Percentiles rank a stretch among this genome's conserved stretches.
phyloP scores from a whole-genome alignment of 768 basidiomycete genomes.

The Melanogaster broomeanus region DNA sequence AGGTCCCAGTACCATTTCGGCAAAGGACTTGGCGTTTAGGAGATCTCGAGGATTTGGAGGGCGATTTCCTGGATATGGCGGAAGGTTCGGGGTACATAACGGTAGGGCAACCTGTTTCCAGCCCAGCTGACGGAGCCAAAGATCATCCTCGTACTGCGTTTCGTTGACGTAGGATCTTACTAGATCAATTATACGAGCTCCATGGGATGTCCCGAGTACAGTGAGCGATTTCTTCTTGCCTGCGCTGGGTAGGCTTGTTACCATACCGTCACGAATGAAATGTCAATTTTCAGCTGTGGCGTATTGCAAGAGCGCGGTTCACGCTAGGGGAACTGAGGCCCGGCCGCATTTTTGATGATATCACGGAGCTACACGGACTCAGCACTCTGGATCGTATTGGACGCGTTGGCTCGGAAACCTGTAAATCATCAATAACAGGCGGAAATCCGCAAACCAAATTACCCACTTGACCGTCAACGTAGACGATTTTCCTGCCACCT shows the following conservation, averaged over 20 bases:
- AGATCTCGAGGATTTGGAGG: conserved; percentile 30
- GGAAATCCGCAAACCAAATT: background rate
- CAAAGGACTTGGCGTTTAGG: conserved; percentile 58
- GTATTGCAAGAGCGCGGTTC: conserved; percentile 53
- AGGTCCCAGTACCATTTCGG: conserved; percentile 98
- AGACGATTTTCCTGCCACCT: conserved; percentile 64
- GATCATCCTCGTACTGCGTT: conserved; percentile 37
- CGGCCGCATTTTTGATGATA: conserved; percentile 45
- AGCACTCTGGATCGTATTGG: conserved; percentile 3
- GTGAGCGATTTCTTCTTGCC: conserved; percentile 42
- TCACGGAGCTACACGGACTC: conserved; percentile 62
- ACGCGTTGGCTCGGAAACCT: conserved; percentile 4
- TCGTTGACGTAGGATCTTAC: conserved; percentile 39
- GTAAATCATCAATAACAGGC: background rate
- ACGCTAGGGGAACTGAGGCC: conserved; percentile 36
- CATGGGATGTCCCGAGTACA: conserved; percentile 50
- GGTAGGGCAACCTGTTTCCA: conserved; percentile 51
- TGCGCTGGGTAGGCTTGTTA: conserved; percentile 45
- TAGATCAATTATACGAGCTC: conserved; percentile 40
- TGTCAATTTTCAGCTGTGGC: conserved; percentile 68
- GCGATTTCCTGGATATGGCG: background rate
- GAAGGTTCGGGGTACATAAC: background rate
- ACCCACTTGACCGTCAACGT: conserved; percentile 32
- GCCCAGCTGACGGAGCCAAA: conserved; percentile 67
- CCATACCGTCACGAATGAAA: conserved; percentile 37